Conservation (phyloP, 306 rosid species). For the Fagus crenata region DNA sequence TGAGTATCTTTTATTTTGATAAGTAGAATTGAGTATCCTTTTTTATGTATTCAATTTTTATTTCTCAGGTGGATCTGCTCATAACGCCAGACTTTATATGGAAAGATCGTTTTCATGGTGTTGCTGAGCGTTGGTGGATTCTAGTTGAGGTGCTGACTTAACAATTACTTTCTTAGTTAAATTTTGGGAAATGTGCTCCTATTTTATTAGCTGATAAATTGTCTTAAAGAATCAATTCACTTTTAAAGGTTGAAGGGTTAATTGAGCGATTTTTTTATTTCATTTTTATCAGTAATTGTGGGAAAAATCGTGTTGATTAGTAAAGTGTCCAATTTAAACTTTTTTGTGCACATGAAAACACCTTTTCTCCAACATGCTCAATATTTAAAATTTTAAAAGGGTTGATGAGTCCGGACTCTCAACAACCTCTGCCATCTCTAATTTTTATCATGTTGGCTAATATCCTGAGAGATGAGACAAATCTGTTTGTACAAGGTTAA, state of each 20-base stretch:
- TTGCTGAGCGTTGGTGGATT: constrained; percentile 92
- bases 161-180: constrained; percentile 13
- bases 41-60: constrained; percentile 20
- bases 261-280: too few species aligned
- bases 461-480: neutral
- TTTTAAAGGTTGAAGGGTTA: neutral
- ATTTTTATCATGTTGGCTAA: neutral
- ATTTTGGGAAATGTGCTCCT: constrained; percentile 18
- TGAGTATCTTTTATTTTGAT: constrained; percentile 7
- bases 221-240: neutral
- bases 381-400: neutral
- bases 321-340: neutral
- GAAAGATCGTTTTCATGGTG: constrained; percentile 96
- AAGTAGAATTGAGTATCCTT: constrained; percentile 9
- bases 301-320: neutral
- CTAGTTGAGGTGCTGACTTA: constrained; percentile 75
- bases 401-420: constrained; percentile 1
- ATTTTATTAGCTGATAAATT: constrained; percentile 11
- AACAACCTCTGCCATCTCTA: neutral
- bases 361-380: neutral
- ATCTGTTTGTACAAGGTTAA: constrained; percentile 1
- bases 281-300: neutral
- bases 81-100: constrained; percentile 68
- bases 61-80: constrained; percentile 69
- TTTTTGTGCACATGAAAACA: neutral